Conservation (phyloP, 2,329 filamentous ascomycete genomes). For the Chaetomium globosum region DNA sequence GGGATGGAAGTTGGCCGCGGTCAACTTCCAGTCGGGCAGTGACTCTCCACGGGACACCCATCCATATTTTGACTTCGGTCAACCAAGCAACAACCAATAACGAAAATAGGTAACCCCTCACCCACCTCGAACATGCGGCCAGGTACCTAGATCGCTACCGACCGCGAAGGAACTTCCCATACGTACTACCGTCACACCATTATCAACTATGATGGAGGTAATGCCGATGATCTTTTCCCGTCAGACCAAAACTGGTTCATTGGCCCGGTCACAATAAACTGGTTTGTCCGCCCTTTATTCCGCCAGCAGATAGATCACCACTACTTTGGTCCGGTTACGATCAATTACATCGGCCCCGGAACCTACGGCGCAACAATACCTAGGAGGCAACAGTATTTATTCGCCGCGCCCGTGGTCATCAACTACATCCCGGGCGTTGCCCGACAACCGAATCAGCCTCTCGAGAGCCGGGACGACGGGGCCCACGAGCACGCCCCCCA, state of each 20-base stretch:
- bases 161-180: neutral
- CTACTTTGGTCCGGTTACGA: neutral
- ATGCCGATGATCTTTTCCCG: neutral
- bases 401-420: neutral
- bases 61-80: neutral
- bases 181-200: neutral
- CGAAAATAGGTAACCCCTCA: neutral
- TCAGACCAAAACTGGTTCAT: neutral
- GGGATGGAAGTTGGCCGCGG: too few relatives aligned
- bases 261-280: neutral
- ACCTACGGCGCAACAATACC: neutral
- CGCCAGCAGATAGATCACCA: neutral
- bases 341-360: neutral
- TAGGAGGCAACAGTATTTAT: neutral
- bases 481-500: neutral
- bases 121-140: neutral
- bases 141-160: neutral
- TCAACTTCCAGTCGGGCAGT: neutral
- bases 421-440: neutral
- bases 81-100: neutral
- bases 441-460: neutral
- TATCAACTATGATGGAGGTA: neutral
- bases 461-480: neutral
- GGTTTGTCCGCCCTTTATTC: neutral
- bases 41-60: neutral